A percentile compares a stretch with the other conserved stretches of the same genome.
These are phyloP conservation scores for Polytrichum commune DNA, from an alignment of 225 moss, liverwort and hornwort species.

Conservation along the genomic window DNA sequence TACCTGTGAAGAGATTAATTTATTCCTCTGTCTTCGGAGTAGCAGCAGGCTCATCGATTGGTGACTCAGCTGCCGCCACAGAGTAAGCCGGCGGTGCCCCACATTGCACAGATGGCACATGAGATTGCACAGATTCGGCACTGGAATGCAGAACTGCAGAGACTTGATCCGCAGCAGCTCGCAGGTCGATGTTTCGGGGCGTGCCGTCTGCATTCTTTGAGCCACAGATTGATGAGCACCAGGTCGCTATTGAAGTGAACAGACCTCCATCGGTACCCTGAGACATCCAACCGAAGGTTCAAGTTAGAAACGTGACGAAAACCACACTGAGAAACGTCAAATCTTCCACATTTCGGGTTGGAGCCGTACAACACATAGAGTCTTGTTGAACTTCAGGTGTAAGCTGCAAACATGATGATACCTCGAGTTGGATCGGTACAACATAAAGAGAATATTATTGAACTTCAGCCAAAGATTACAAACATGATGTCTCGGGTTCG, in stretches of 20 bases:
- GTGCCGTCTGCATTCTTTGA: slow-evolving; percentile 8
- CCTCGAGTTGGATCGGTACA: too few species aligned
- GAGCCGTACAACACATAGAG: too few species aligned
- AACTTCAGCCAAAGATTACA: too few species aligned
- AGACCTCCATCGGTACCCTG: slow-evolving; percentile 16
- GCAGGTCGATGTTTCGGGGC: slow-evolving; percentile 12
- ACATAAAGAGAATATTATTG: too few species aligned
- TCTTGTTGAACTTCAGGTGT: too few species aligned
- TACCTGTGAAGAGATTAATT: not conserved
- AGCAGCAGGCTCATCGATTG: not conserved
- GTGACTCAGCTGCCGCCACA: slow-evolving; percentile 1
- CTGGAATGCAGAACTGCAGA: slow-evolving; percentile 17
- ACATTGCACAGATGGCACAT: not conserved
- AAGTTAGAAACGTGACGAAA: not conserved
- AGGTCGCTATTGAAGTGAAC: slow-evolving; percentile 14
- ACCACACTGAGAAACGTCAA: not conserved
- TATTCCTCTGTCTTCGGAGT: not conserved
- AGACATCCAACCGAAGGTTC: not conserved
- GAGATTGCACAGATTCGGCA: not conserved
- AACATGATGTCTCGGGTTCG: too few species aligned
- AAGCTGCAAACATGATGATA: too few species aligned
- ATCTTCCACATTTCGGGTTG: not conserved
- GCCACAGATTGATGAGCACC: slow-evolving; percentile 26
- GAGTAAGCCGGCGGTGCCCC: not conserved
- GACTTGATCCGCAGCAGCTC: slow-evolving; percentile 18